Evolutionary conservation across 129 eudicot species (phyloP), one percentile per base, ranked within the genome.

Genomic region (Flaveria bidentis): DNA sequence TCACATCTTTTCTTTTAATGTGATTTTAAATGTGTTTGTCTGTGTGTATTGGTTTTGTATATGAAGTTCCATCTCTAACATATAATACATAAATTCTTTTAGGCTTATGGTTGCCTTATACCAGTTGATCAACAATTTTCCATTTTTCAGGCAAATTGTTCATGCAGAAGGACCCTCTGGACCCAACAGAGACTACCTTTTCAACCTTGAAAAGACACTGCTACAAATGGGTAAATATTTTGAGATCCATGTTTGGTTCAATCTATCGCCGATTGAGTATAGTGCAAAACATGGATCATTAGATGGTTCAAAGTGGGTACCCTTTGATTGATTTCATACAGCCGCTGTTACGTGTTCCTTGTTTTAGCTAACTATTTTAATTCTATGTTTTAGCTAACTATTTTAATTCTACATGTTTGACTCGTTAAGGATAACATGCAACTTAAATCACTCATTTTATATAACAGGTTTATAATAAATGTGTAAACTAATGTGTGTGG

Each of bases 111-210:
- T 13, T 52, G 58, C 22, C 22, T 52, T 52, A 6, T 36, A 4
- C 41, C 41, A 36, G 17, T 16, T 26, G 42, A 30, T 28, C 3
- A 30, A 6, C 57, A 46, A 22, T 49, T 15, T 46, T 51, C n/a
- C 5, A 20, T 70, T 74, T 25, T 77, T 78, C 92, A 93, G 98
- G 71, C 98, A 93, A 85, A 93, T 93, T 75, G 83, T 87, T 33
- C 47, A 16, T 16, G 97, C 98, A 56, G 86, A 93, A 89, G 97
- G 98, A 36, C 97, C 97, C 57, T 93, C 98, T 13, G 98, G 98
- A 67, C 98, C 98, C 20, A 93, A 93, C 87, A 84, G 88, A 81
- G 98, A 93, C 78, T 93, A 93, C 84, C 96, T 93, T 67, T 93
- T 93, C 85, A 85, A 91, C 68, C 98, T 93, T 20, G 98, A 93